These are phyloP conservation scores for Podaxis rugospora DNA, from an alignment of 768 basidiomycete species.

Conservation along the genomic window DNA sequence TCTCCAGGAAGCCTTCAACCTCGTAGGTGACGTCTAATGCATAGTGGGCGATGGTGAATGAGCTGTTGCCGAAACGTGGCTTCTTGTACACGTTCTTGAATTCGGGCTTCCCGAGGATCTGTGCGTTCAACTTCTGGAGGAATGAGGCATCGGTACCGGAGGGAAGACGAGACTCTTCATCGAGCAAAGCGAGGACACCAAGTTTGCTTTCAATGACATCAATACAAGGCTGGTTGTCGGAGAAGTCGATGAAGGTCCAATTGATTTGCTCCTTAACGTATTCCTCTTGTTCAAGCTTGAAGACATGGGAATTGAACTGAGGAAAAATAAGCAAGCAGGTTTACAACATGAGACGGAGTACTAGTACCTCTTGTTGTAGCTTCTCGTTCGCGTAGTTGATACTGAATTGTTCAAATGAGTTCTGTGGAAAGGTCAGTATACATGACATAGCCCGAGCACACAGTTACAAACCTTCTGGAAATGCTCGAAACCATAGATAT, in stretches of 20 bases:
- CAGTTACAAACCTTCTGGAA: slow-evolving; percentile 76
- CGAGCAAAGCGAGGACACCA: slow-evolving; percentile 89
- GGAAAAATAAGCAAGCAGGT: slow-evolving; percentile 11
- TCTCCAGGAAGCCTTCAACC: slow-evolving; percentile 96
- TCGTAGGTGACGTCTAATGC: slow-evolving; percentile 98
- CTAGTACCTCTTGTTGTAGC: slow-evolving; percentile 87
- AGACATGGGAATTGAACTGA: slow-evolving; percentile 98
- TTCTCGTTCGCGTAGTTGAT: slow-evolving; percentile 99
- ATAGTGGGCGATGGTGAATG: slow-evolving; percentile 98
- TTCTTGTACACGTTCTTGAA: slow-evolving; percentile 94
- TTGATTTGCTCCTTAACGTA: slow-evolving; percentile 98
- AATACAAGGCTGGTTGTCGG: slow-evolving; percentile 98
- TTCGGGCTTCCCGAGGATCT: slow-evolving; percentile 74
- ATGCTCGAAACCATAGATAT: slow-evolving; percentile 97
- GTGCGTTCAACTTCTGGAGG: slow-evolving; percentile 85
- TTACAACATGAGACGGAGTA: background rate
- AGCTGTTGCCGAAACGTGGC: slow-evolving; percentile 95
- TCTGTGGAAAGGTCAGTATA: slow-evolving; percentile 35
- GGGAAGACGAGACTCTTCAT: slow-evolving; percentile 97
- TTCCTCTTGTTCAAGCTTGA: slow-evolving; percentile 99
- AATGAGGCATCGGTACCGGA: slow-evolving; percentile 90
- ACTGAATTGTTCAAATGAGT: slow-evolving; percentile 96
- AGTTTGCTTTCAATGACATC: slow-evolving; percentile 97
- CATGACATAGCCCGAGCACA: background rate
- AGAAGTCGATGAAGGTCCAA: slow-evolving; percentile 99